phyloP scores from a whole-genome alignment of 1,284 basidiomycete genomes.

The Coniferiporia weirii region DNA sequence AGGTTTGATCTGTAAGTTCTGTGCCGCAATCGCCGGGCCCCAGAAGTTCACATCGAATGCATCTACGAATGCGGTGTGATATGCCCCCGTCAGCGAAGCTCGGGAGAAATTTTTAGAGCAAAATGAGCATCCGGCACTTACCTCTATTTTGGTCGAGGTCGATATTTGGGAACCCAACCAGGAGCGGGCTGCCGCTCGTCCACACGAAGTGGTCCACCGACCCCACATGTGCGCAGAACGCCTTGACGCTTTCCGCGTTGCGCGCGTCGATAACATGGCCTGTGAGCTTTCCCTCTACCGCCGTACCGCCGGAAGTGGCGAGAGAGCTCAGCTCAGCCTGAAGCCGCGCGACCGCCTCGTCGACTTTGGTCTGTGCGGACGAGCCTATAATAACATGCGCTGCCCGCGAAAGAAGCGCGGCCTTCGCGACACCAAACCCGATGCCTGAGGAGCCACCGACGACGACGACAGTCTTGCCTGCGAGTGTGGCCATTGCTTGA shows the following conservation, averaged over 20 bases:
- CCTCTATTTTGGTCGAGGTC: slow-evolving; percentile 17
- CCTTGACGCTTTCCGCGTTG: slow-evolving; percentile 9
- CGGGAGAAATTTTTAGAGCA: too few species aligned
- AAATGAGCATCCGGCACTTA: not conserved
- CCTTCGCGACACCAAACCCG: slow-evolving; percentile 20
- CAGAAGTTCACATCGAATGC: slow-evolving; percentile 23
- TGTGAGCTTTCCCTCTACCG: slow-evolving; percentile 8
- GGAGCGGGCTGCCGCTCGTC: slow-evolving; percentile 19
- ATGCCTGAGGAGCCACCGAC: slow-evolving; percentile 23
- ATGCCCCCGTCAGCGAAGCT: not conserved
- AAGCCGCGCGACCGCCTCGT: slow-evolving; percentile 10
- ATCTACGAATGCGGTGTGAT: not conserved
- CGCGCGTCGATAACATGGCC: slow-evolving; percentile 19
- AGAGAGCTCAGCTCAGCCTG: not conserved
- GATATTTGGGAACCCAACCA: slow-evolving; percentile 16
- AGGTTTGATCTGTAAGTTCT: slow-evolving; percentile 18
- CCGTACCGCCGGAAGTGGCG: not conserved
- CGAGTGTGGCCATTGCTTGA: slow-evolving; percentile 17
- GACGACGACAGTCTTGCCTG: slow-evolving; percentile 18
- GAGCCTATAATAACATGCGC: slow-evolving; percentile 20
- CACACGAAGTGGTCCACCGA: slow-evolving; percentile 23
- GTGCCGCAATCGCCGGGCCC: slow-evolving; percentile 21
- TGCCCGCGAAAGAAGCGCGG: slow-evolving; percentile 15
- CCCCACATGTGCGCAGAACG: slow-evolving; percentile 18
- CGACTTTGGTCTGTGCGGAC: slow-evolving; percentile 16